Percentiles rank a stretch among this genome's conserved stretches.
Conservation (phyloP, 2,329 filamentous ascomycete genomes). For the Ophiostoma australiae region DNA sequence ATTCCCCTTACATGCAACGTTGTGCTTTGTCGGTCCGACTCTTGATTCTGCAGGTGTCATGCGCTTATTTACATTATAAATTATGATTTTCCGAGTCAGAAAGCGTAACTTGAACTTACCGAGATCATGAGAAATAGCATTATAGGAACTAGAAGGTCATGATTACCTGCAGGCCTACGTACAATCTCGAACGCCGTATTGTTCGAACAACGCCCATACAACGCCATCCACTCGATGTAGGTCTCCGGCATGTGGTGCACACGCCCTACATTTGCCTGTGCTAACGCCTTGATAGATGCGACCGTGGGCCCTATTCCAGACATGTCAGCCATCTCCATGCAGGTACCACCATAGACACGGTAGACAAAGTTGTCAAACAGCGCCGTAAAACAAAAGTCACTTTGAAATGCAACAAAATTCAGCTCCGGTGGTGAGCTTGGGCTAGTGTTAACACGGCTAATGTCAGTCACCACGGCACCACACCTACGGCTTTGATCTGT, state of each 20-base stretch:
- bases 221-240: not conserved
- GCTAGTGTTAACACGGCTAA: not conserved
- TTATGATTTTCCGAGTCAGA: no score
- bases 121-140: not conserved
- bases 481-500: not conserved
- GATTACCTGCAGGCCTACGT: not conserved
- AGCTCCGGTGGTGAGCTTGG: not conserved
- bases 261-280: not conserved
- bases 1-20: not conserved
- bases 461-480: not conserved
- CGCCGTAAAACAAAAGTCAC: not conserved
- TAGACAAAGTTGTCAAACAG: not conserved
- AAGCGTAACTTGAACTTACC: not conserved
- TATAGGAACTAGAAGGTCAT: not conserved
- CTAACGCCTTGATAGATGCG: not conserved
- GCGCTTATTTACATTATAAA: no score
- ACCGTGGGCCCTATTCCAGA: not conserved
- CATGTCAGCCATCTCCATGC: not conserved
- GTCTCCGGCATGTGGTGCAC: not conserved
- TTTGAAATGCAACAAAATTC: not conserved
- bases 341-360: not conserved
- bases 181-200: not conserved
- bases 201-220: not conserved
- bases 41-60: not conserved
- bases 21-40: not conserved